Evolutionary conservation across 164 flowering plant genomes (phyloP).

Genomic region (Amborella trichopoda): DNA sequence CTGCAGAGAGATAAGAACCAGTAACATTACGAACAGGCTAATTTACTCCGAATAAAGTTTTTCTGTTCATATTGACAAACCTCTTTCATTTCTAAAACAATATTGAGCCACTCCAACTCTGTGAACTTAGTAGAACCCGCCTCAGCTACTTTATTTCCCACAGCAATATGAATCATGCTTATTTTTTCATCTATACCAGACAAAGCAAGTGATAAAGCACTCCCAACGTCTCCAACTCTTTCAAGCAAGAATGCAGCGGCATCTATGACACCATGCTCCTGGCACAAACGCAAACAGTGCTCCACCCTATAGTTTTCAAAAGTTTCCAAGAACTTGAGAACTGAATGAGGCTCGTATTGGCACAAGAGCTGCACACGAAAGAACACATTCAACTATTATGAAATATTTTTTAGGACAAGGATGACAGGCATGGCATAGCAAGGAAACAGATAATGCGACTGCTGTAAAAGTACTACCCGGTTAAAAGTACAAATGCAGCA

Average conservation of each 20-base stretch:
- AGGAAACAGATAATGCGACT: too few species aligned
- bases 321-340: slow-evolving; percentile 81
- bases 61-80: too few species aligned
- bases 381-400: too few species aligned
- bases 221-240: slow-evolving; percentile 94
- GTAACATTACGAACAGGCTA: too few species aligned
- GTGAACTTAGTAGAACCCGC: slow-evolving; percentile 11
- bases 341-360: slow-evolving; percentile 67
- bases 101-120: slow-evolving; percentile 20
- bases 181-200: slow-evolving; percentile 61
- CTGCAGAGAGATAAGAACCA: too few species aligned
- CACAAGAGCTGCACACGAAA: slow-evolving; percentile 70
- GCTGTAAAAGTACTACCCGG: too few species aligned
- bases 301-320: slow-evolving; percentile 91
- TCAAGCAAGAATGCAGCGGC: slow-evolving; percentile 92
- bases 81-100: slow-evolving; percentile 43
- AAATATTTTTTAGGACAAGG: too few species aligned
- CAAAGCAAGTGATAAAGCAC: slow-evolving; percentile 71
- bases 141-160: slow-evolving; percentile 23
- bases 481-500: too few species aligned
- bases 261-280: slow-evolving; percentile 69
- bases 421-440: too few species aligned
- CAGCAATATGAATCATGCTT: slow-evolving; percentile 33
- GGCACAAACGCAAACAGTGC: slow-evolving; percentile 82
- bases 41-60: not conserved